Evolutionary conservation across 768 basidiomycete species (phyloP), one percentile per base, ranked within the genome.

Genomic region (Phlebiopsis flavidoalba): DNA sequence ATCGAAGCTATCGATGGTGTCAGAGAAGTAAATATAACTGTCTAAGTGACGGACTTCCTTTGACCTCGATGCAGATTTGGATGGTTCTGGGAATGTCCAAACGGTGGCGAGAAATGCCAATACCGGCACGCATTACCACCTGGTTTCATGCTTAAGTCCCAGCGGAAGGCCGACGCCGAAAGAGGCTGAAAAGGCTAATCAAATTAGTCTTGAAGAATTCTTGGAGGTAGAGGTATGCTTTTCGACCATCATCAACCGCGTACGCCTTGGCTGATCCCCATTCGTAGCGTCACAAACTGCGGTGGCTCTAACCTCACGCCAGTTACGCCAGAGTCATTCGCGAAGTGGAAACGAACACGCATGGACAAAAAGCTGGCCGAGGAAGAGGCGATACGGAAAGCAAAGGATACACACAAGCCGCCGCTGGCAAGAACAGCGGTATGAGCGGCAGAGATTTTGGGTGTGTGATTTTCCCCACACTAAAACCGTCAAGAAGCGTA

Each of bases 1-100:
- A 91, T 99, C 67, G 87, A 96, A 70, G 96, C 97, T 50, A 96
- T 99, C 71, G 97, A 99, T n/a, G n/a, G n/a, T n/a, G 72, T 78
- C 80, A 2, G 85, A 91, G 71, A 95, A 93, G 81, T 91, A 71
- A 60, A 80, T 57, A 24, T 36, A 36, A 52, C 31, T 8, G 12
- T 6, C 45, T 33, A 40, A 24, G 21, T 2, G n/a, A 11, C 17
- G 10, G 33, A 14, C 19, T 59, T 53, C 50, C 22, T 60, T 35
- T 56, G 26, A 47, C 22, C 35, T 19, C n/a, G 48, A 2, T 21
- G 1, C 47, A 86, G 85, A 68, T 93, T 91, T 68, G 93, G 93
- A 26, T 95, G 94, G 94, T 96, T 96, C 79, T 96, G 93, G 93
- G 88, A 91, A 73, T 93, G 92, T 74, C 93, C 93, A 8, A 93